phyloP scores from a whole-genome alignment of 2,329 filamentous ascomycete species.

The Rugonectria rugulosa region DNA sequence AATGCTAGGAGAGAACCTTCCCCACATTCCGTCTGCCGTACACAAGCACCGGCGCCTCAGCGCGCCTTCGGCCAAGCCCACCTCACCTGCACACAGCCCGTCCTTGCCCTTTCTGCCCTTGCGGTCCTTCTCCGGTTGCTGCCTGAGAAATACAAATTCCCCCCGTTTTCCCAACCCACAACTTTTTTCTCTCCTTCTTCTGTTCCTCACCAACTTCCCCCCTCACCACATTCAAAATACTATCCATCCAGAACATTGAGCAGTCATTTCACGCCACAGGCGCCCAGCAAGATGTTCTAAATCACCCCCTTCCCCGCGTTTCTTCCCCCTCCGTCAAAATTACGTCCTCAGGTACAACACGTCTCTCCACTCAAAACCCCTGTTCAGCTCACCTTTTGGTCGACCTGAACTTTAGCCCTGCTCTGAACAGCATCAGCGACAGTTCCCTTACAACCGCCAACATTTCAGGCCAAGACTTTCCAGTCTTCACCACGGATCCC shows the following conservation, averaged over 20 bases:
- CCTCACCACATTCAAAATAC: slow-evolving; percentile 38
- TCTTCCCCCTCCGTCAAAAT: slow-evolving; percentile 59
- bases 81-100: slow-evolving; percentile 33
- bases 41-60: slow-evolving; percentile 6
- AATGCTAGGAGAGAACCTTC: slow-evolving; percentile 26
- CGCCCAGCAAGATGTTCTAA: slow-evolving; percentile 67
- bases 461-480: slow-evolving; percentile 70
- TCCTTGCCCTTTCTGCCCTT: too few relatives aligned
- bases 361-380: slow-evolving; percentile 56
- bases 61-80: slow-evolving; percentile 1
- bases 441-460: slow-evolving; percentile 65
- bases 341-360: slow-evolving; percentile 53
- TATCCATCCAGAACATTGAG: slow-evolving; percentile 45
- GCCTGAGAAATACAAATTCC: slow-evolving; percentile 58
- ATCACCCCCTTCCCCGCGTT: slow-evolving; percentile 49
- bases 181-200: slow-evolving; percentile 41
- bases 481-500: slow-evolving; percentile 86
- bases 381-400: slow-evolving; percentile 63
- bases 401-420: slow-evolving; percentile 73
- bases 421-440: slow-evolving; percentile 63
- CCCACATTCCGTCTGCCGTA: slow-evolving; percentile 34
- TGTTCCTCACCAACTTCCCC: slow-evolving; percentile 38
- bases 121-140: slow-evolving; percentile 42
- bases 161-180: slow-evolving; percentile 37
- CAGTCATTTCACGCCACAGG: slow-evolving; percentile 44